phyloP scores from a whole-genome alignment of 352 stramenopile species.

The Phytopythium kandeliae region DNA sequence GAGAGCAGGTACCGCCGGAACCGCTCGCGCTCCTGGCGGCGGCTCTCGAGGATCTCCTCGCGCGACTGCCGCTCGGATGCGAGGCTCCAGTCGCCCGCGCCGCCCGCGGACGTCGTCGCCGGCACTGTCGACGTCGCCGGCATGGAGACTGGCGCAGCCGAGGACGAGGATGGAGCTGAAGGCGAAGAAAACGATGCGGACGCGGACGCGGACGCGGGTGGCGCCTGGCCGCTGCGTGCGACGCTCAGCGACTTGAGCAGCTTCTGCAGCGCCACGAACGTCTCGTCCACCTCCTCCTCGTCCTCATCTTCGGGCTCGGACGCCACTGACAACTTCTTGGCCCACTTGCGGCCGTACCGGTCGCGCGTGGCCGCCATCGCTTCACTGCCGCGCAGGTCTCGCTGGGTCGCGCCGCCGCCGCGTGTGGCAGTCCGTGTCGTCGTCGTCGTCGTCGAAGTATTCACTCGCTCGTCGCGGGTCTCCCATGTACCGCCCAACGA shows the following conservation, averaged over 20 bases:
- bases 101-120: slow-evolving; percentile 8
- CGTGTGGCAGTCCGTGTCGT: too few relatives aligned
- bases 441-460: too few relatives aligned
- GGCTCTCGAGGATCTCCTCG: slow-evolving; percentile 71
- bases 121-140: slow-evolving; percentile 6
- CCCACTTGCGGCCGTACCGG: slow-evolving; percentile 2
- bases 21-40: slow-evolving; percentile 57
- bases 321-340: slow-evolving; percentile 6
- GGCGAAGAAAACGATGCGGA: too few relatives aligned
- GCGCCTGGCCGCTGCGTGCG: slow-evolving; percentile 18
- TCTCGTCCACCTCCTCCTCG: slow-evolving; percentile 74
- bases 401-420: too few relatives aligned
- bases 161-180: too few relatives aligned
- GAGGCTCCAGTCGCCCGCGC: slow-evolving; percentile 6
- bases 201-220: slow-evolving; percentile 7
- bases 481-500: too few relatives aligned
- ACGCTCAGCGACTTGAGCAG: slow-evolving; percentile 61
- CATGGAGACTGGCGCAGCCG: too few relatives aligned
- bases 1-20: slow-evolving; percentile 62
- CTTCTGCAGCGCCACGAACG: slow-evolving; percentile 72
- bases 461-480: too few relatives aligned
- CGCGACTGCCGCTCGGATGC: slow-evolving; percentile 30
- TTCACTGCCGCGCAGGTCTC: too few relatives aligned
- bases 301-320: slow-evolving; percentile 36
- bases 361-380: background rate